Evolutionary conservation across 352 stramenopile genomes (phyloP).

Genomic region (Detonula confervacea): DNA sequence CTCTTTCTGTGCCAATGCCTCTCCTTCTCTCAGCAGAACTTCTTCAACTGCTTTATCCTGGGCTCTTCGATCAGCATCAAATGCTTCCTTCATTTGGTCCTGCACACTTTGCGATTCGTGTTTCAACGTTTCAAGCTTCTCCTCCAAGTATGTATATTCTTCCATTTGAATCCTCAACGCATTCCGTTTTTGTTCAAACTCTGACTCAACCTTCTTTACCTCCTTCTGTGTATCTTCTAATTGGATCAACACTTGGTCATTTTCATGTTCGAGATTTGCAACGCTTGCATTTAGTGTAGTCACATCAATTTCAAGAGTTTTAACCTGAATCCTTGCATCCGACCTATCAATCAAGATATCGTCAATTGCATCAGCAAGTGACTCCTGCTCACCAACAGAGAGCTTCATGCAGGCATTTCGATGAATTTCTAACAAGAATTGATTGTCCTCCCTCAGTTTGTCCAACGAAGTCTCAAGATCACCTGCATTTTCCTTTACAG

Average conservation of each 20-base stretch:
- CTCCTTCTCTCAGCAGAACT: conserved; percentile 43
- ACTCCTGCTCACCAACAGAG: conserved; percentile 26
- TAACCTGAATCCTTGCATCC: conserved; percentile 31
- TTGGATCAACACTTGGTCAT: conserved; percentile 20
- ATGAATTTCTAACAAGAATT: conserved; percentile 15
- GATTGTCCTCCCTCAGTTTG: conserved; percentile 21
- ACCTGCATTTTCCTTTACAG: conserved; percentile 28
- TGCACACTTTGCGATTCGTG: conserved; percentile 26
- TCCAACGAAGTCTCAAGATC: conserved; percentile 39
- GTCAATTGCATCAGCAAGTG: conserved; percentile 44
- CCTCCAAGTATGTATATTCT: conserved; percentile 29
- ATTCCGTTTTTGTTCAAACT: conserved; percentile 21
- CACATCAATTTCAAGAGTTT: conserved; percentile 42
- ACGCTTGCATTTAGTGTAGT: conserved; percentile 24
- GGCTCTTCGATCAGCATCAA: conserved; percentile 28
- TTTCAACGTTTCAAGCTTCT: conserved; percentile 21
- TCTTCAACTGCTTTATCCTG: conserved; percentile 37
- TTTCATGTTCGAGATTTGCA: conserved; percentile 38
- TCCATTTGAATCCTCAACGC: conserved; percentile 22
- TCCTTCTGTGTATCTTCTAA: conserved; percentile 17
- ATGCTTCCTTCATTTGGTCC: conserved; percentile 44
- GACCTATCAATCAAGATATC: conserved; percentile 43
- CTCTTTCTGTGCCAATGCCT: conserved; percentile 16
- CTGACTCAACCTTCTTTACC: conserved; percentile 17
- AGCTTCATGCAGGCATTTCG: conserved; percentile 36